Conservation (phyloP, 2,329 filamentous ascomycete genomes). For the Zymoseptoria pseudotritici region DNA sequence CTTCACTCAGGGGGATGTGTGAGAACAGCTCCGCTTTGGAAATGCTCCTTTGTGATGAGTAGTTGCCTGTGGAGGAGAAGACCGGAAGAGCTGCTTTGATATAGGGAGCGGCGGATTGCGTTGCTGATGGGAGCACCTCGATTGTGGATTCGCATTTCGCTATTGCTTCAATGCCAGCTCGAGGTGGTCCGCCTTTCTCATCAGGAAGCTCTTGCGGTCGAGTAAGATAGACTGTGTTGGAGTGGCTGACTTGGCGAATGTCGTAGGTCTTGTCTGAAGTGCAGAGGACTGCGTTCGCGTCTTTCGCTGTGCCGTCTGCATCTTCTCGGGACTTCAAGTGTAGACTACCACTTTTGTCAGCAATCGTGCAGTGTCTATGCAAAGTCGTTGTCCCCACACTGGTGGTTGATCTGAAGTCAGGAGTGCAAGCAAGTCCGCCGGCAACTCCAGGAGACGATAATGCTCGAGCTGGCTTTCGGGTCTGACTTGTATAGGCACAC, state of each 20-base stretch:
- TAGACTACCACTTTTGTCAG: constrained; percentile 25
- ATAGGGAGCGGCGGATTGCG: constrained; percentile 29
- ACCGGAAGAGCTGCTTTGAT: constrained; percentile 34
- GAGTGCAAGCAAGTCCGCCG: constrained; percentile 49
- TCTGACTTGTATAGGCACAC: constrained; percentile 38
- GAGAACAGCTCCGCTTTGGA: constrained; percentile 38
- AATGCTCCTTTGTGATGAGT: constrained; percentile 12
- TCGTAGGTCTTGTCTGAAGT: constrained; percentile 51
- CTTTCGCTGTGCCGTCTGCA: constrained; percentile 18
- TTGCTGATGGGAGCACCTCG: constrained; percentile 31
- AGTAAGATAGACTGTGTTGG: constrained; percentile 54
- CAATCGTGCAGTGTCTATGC: not conserved
- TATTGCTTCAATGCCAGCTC: constrained; percentile 34
- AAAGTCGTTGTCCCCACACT: not conserved
- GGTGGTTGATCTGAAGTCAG: constrained; percentile 31
- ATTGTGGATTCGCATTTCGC: constrained; percentile 39
- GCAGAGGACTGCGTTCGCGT: constrained; percentile 50
- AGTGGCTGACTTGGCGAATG: constrained; percentile 58
- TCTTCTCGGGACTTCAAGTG: constrained; percentile 34
- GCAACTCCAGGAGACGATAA: constrained; percentile 54
- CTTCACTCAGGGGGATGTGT: constrained; percentile 46
- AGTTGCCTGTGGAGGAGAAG: constrained; percentile 29
- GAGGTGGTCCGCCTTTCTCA: constrained; percentile 14
- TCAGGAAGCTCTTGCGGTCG: constrained; percentile 28
- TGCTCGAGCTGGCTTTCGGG: constrained; percentile 41